Evolutionary conservation across 116 monocot species (phyloP).

Genomic region (Posidonia oceanica): DNA sequence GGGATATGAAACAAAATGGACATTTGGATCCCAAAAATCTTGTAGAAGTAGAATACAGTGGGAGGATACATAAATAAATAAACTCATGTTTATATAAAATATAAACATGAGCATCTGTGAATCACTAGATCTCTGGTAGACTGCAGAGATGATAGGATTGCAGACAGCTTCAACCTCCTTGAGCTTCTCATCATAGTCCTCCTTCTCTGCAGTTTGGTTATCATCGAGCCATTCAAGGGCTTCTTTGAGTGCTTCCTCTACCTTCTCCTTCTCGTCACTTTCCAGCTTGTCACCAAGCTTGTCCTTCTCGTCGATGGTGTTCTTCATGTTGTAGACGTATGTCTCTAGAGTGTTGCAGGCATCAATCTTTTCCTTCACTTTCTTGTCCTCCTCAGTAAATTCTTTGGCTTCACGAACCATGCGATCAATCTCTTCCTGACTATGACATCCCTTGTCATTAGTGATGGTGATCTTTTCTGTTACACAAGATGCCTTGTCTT

Average conservation of each 20-base stretch:
- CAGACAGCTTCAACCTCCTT: conserved; percentile 42
- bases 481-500: conserved; percentile 48
- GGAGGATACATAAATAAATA: no score
- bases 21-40: no score
- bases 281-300: conserved; percentile 40
- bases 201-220: conserved; percentile 38
- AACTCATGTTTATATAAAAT: no score
- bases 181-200: conserved; percentile 44
- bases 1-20: no score
- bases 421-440: conserved; percentile 56
- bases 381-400: conserved; percentile 51
- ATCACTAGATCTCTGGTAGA: conserved; percentile 35
- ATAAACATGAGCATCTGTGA: no score
- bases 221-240: conserved; percentile 44
- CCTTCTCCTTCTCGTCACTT: conserved; percentile 41
- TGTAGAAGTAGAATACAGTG: no score
- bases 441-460: conserved; percentile 52
- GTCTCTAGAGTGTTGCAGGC: conserved; percentile 44
- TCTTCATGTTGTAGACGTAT: conserved; percentile 55
- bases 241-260: conserved; percentile 30
- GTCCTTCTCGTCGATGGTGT: conserved; percentile 40
- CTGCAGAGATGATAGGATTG: conserved; percentile 37
- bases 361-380: conserved; percentile 46
- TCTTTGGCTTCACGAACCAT: conserved; percentile 48
- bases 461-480: conserved; percentile 60